phyloP scores from a whole-genome alignment of 768 basidiomycete genomes.

The Leccinum incarnatum region DNA sequence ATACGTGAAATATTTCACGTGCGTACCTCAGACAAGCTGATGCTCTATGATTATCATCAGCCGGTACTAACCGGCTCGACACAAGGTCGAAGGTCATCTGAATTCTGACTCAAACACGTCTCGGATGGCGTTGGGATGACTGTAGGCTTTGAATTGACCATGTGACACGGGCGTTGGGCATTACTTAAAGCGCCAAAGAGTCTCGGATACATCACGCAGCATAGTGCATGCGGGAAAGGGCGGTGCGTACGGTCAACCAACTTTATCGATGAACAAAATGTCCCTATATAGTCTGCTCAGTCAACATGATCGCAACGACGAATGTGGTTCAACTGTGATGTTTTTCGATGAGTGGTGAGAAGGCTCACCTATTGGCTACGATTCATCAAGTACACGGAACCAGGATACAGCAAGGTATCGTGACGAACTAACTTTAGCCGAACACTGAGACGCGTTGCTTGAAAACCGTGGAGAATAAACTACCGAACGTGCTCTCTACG shows the following conservation, averaged over 20 bases:
- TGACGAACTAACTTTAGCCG: slow-evolving; percentile 15
- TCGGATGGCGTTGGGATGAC: neutral
- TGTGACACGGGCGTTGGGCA: neutral
- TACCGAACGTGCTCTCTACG: slow-evolving; percentile 15
- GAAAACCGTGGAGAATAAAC: slow-evolving; percentile 1
- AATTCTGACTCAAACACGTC: neutral
- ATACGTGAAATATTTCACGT: neutral
- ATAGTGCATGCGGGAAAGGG: neutral
- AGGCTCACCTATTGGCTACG: slow-evolving; percentile 10
- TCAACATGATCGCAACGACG: slow-evolving; percentile 9
- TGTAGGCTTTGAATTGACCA: neutral
- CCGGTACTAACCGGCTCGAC: neutral
- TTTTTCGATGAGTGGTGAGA: slow-evolving; percentile 1
- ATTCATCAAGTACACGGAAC: slow-evolving; percentile 1
- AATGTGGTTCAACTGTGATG: slow-evolving; percentile 4
- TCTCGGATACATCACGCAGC: no score
- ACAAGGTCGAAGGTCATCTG: neutral
- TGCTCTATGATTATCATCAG: neutral
- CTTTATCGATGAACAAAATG: slow-evolving; percentile 20
- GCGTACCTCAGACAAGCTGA: neutral
- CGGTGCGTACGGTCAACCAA: slow-evolving; percentile 1
- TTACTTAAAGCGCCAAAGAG: neutral
- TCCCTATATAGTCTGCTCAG: slow-evolving; percentile 1
- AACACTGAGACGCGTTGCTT: slow-evolving; percentile 1
- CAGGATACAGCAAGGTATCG: neutral